Conservation (phyloP, 169 alveolate genomes). For the Plasmodium sp. region DNA sequence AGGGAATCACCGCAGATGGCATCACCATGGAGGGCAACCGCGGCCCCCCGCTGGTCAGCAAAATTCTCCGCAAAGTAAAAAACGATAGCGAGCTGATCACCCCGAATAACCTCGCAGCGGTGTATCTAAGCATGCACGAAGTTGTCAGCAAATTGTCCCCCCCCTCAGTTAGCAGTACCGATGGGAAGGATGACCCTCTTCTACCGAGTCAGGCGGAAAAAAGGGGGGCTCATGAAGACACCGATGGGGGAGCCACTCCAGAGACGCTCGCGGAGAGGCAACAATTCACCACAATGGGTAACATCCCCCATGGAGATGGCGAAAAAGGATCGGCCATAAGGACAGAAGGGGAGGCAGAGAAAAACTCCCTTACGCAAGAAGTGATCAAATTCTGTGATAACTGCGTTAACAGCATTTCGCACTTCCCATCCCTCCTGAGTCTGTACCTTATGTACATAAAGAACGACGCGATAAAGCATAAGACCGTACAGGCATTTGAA, state of each 20-base stretch:
- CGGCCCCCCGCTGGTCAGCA: slow-evolving; percentile 3
- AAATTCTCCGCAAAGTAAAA: slow-evolving; percentile 33
- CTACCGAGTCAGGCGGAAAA: not conserved
- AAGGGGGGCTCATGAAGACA: not conserved
- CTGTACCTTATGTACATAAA: slow-evolving; percentile 55
- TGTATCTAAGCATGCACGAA: slow-evolving; percentile 31
- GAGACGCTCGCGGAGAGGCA: not conserved
- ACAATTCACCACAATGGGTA: not conserved
- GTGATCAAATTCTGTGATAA: slow-evolving; percentile 46
- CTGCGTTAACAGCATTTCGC: slow-evolving; percentile 14
- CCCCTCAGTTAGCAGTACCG: not conserved
- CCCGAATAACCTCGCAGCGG: slow-evolving; percentile 43
- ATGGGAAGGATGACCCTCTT: not conserved
- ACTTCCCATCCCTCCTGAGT: slow-evolving; percentile 19
- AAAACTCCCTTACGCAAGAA: not conserved
- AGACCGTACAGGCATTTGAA: slow-evolving; percentile 46
- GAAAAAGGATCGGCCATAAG: not conserved
- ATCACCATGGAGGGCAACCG: not conserved
- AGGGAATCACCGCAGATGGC: not conserved
- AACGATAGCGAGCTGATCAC: slow-evolving; percentile 39
- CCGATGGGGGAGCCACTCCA: not conserved
- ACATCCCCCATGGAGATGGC: not conserved
- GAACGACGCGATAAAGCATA: slow-evolving; percentile 31
- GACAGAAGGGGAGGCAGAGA: not conserved
- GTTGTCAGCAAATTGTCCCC: not conserved